phyloP scores from a whole-genome alignment of 345 rosid species.

The Erucastrum elatum region DNA sequence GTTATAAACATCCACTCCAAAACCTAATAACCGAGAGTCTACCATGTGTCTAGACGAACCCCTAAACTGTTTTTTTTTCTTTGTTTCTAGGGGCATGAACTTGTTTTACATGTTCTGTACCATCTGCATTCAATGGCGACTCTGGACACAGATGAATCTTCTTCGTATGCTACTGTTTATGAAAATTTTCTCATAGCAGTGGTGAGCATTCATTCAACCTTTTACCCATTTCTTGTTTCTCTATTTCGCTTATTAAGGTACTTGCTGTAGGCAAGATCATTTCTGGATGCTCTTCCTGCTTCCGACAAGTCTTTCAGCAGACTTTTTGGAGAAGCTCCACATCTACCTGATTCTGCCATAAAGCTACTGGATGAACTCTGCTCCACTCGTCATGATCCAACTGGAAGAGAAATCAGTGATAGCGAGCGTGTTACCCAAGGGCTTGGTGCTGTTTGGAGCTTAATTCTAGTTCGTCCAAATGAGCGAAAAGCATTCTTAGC shows the following conservation, averaged over 20 bases:
- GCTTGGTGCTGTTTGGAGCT: slow-evolving; percentile 96
- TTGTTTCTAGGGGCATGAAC: slow-evolving; percentile 80
- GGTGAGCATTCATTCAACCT: slow-evolving; percentile 53
- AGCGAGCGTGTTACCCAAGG: slow-evolving; percentile 95
- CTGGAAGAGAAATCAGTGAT: slow-evolving; percentile 64
- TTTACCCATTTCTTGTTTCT: slow-evolving; percentile 19
- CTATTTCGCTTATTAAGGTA: slow-evolving; percentile 30
- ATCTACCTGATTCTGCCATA: slow-evolving; percentile 71
- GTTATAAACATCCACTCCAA: background rate
- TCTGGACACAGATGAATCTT: slow-evolving; percentile 47
- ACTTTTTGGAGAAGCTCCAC: slow-evolving; percentile 92
- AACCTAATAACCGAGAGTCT: slow-evolving; percentile 20
- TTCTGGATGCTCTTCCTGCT: slow-evolving; percentile 86
- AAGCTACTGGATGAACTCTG: slow-evolving; percentile 79
- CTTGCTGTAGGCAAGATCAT: slow-evolving; percentile 70
- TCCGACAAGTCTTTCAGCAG: slow-evolving; percentile 92
- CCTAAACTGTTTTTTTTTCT: slow-evolving; percentile 23
- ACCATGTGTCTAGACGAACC: slow-evolving; percentile 12
- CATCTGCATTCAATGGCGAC: slow-evolving; percentile 66
- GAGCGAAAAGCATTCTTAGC: slow-evolving; percentile 78
- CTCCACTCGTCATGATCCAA: slow-evolving; percentile 60
- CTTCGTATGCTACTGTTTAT: slow-evolving; percentile 58
- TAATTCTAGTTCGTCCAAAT: slow-evolving; percentile 87
- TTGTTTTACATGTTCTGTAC: slow-evolving; percentile 76
- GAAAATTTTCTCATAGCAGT: slow-evolving; percentile 79